Evolutionary conservation across 345 rosid species (phyloP).

Genomic region (Physaria fendleri): DNA sequence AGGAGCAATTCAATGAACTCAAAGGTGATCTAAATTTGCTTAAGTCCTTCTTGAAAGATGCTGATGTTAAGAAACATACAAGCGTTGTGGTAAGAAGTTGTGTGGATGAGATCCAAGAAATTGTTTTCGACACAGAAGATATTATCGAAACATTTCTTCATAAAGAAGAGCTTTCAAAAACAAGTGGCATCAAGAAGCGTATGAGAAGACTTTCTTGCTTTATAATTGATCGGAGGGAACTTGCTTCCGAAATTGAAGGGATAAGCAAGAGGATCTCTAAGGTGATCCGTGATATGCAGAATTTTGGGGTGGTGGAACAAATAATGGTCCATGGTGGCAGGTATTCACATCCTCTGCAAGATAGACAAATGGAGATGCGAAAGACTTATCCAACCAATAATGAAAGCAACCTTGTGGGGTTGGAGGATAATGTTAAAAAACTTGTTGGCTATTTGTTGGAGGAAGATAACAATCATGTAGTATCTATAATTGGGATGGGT

Average conservation of each 20-base stretch:
- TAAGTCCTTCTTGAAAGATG: no score
- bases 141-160: no score
- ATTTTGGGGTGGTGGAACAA: not conserved
- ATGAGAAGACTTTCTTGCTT: not conserved
- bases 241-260: not conserved
- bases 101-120: no score
- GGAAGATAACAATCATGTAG: slow-evolving; percentile 11
- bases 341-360: not conserved
- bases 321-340: not conserved
- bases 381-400: slow-evolving; percentile 6
- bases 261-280: not conserved
- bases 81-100: no score
- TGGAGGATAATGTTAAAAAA: slow-evolving; percentile 10
- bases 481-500: slow-evolving; percentile 40
- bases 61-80: no score
- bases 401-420: slow-evolving; percentile 33
- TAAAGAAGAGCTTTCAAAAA: not conserved
- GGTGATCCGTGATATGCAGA: not conserved
- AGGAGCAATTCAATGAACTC: not conserved
- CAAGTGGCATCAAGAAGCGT: not conserved
- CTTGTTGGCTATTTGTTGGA: slow-evolving; percentile 17
- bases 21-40: no score
- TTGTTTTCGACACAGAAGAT: no score
- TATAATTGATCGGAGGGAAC: not conserved
- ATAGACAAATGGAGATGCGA: not conserved